Percentiles rank a stretch among this genome's conserved stretches.
phyloP scores from a whole-genome alignment of 371 early-diverging fungal genomes.

The Phascolomyces articulosus region DNA sequence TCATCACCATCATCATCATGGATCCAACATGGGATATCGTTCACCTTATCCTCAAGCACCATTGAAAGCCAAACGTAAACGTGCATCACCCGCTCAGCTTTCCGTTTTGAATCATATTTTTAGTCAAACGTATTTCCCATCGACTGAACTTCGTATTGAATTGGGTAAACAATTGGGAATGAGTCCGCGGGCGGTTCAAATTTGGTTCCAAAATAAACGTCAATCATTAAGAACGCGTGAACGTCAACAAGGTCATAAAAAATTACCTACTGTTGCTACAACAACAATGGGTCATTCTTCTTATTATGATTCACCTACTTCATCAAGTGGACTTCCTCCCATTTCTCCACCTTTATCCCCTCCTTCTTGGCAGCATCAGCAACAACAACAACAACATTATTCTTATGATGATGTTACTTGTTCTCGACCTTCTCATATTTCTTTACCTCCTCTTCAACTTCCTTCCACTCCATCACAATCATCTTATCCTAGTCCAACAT shows the following conservation, averaged over 20 bases:
- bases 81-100: conserved; percentile 51
- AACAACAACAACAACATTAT: conserved; percentile 7
- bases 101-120: conserved; percentile 57
- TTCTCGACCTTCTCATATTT: conserved; percentile 1
- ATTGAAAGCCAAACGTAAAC: conserved; percentile 50
- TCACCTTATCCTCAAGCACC: conserved; percentile 17
- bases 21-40: background rate
- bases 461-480: conserved; percentile 33
- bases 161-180: conserved; percentile 88
- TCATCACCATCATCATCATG: conserved; percentile 8
- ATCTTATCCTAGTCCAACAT: conserved; percentile 36
- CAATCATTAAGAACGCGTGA: conserved; percentile 59
- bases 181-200: conserved; percentile 83
- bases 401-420: background rate
- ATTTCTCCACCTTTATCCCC: conserved; percentile 48
- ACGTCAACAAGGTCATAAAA: conserved; percentile 26
- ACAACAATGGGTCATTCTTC: too few relatives aligned
- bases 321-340: conserved; percentile 31
- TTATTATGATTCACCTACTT: conserved; percentile 28
- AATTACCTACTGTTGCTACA: too few relatives aligned
- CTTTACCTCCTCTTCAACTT: conserved; percentile 37
- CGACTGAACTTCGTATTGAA: conserved; percentile 77
- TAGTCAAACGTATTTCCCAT: conserved; percentile 61
- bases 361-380: conserved; percentile 10
- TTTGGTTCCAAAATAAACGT: conserved; percentile 97